Conservation (phyloP, 1,284 basidiomycete species). For the Ceratobasidium papillatum region DNA sequence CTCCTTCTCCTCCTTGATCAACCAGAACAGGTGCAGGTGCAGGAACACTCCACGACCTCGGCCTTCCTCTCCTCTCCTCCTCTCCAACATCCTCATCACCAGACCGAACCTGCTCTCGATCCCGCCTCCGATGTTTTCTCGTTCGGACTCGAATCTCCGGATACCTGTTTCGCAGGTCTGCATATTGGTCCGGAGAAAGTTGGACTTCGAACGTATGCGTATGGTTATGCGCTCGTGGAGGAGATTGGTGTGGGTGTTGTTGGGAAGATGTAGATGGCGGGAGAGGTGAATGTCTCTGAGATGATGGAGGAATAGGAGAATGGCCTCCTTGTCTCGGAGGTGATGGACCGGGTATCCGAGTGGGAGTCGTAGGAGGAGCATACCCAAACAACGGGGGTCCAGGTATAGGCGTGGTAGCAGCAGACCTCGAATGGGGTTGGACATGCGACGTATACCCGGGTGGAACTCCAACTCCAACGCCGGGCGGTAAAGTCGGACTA, state of each 20-base stretch:
- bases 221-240: not conserved
- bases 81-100: not conserved
- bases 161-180: not conserved
- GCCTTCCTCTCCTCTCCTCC: not conserved
- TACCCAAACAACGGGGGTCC: not conserved
- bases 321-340: not conserved
- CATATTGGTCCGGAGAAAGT: conserved; percentile 1
- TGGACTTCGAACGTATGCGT: conserved; percentile 26
- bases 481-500: not conserved
- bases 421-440: not conserved
- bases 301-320: not conserved
- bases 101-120: not conserved
- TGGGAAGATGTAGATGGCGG: not conserved
- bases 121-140: not conserved
- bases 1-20: not conserved
- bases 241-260: not conserved
- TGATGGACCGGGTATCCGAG: not conserved
- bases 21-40: not conserved
- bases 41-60: not conserved
- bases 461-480: not conserved
- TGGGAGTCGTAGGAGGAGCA: not conserved
- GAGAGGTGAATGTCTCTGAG: not conserved
- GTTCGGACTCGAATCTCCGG: conserved; percentile 9
- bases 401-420: not conserved
- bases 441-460: not conserved